These are phyloP conservation scores for Boletus subparvulus DNA, from an alignment of 768 basidiomycete genomes.

Conservation along the genomic window DNA sequence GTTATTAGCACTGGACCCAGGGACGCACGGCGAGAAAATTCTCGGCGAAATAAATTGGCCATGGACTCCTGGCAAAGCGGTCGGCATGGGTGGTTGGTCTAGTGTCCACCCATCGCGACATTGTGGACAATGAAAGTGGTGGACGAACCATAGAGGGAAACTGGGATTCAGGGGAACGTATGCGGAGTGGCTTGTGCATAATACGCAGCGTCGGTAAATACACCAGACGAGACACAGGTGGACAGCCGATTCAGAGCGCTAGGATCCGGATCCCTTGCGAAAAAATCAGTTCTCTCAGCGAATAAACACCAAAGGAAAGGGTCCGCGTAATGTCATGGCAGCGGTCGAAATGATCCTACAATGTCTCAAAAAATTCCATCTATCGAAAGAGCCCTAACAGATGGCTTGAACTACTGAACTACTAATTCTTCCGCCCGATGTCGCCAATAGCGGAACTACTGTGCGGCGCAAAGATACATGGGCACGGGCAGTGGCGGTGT, in stretches of 20 bases:
- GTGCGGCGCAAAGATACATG: neutral
- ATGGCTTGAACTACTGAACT: no score
- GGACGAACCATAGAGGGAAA: neutral
- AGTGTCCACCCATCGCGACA: no score
- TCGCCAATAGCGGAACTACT: no score
- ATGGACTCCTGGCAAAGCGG: conserved; percentile 2
- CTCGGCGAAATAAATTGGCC: conserved; percentile 2
- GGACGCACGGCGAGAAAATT: conserved; percentile 25
- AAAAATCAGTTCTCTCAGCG: neutral
- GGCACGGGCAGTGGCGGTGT: conserved; percentile 1
- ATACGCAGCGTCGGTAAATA: neutral
- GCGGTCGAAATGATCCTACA: neutral
- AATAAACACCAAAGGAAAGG: neutral
- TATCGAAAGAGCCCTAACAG: neutral
- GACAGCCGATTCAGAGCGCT: neutral
- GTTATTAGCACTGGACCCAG: neutral
- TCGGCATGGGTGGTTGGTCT: conserved; percentile 18
- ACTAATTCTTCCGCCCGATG: no score
- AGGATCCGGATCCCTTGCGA: neutral
- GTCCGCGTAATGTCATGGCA: neutral
- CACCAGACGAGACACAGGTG: neutral
- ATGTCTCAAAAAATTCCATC: neutral
- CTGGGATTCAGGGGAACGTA: neutral
- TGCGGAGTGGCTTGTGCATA: no score
- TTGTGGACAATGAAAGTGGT: neutral